Evolutionary conservation across 2,329 filamentous ascomycete genomes (phyloP), one percentile per base, ranked within the genome.

Genomic region (Metarhizium robertsii): DNA sequence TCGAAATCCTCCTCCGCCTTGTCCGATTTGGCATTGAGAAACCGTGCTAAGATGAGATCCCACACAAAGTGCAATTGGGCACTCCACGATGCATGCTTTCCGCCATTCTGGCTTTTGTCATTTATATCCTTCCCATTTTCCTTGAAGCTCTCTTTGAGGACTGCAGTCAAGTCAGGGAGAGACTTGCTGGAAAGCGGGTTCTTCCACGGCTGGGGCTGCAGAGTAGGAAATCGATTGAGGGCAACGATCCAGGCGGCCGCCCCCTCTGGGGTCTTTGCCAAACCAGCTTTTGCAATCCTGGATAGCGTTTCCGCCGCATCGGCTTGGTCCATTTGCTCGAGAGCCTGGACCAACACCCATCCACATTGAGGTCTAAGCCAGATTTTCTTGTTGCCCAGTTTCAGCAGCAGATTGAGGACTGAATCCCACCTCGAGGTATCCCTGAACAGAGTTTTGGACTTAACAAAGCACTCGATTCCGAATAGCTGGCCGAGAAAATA

Each of bases 361-460:
- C 88, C 90, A 64, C 90, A 96, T 67, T 95, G 89, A 64, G 92
- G 86, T 58, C 90, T 83, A 61, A 97, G 78, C 92, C 92, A 96
- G 36, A 88, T 83, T 70, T 95, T 95, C 71, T 88, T 88, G 63
- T 83, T 81, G 45, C 87, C 84, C 58, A 96, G 79, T 59, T 85
- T 81, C 63, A 91, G 79, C 36, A 96, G 74, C 53, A 88, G 74
- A 54, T 87, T 80, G 50, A 96, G 73, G n/a, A 95, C 76, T 54
- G 78, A 75, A 49, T 77, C 75, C 84, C 87, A 91, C 64, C 75
- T 79, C 4, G 79, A 74, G 18, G 76, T 71, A 38, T 82, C 75
- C 4, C 75, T 69, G 62, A 92, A 86, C 13, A 95, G 73, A 45
- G 91, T 80, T 4, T 81, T 81, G 13, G 92, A 90, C 68, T 90